Evolutionary conservation across 148 eudicot species (phyloP).

Genomic region (Suaeda aralocaspica): DNA sequence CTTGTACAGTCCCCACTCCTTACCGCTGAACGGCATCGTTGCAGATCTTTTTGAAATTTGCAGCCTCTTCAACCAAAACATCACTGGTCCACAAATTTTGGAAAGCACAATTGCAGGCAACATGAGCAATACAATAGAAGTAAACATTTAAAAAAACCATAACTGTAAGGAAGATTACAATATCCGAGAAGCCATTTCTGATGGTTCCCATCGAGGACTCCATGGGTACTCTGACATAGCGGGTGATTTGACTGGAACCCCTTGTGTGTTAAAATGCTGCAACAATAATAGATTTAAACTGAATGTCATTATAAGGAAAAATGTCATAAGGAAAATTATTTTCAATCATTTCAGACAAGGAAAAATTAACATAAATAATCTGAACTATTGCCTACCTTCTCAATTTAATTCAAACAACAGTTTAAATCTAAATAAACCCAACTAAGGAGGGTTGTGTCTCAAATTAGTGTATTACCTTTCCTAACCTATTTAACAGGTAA

Average conservation of each 20-base stretch:
- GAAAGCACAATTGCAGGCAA: not conserved
- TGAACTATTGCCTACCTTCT: too few relatives aligned
- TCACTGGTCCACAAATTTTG: slow-evolving; percentile 47
- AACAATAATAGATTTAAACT: not conserved
- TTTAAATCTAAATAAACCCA: too few relatives aligned
- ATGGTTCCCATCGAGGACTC: slow-evolving; percentile 93
- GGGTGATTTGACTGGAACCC: slow-evolving; percentile 58
- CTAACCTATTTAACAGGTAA: too few relatives aligned
- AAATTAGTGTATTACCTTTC: too few relatives aligned
- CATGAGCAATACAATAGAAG: slow-evolving; percentile 3
- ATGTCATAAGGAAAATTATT: too few relatives aligned
- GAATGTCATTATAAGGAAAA: not conserved
- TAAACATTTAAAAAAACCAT: not conserved
- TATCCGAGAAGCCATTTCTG: slow-evolving; percentile 78
- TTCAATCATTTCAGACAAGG: too few relatives aligned
- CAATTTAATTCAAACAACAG: too few relatives aligned
- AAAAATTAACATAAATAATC: too few relatives aligned
- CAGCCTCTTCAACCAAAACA: slow-evolving; percentile 64
- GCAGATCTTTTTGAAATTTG: slow-evolving; percentile 83
- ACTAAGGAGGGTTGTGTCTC: too few relatives aligned
- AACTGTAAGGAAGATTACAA: slow-evolving; percentile 41
- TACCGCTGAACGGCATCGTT: slow-evolving; percentile 55
- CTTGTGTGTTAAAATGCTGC: slow-evolving; percentile 63
- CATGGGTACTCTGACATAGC: slow-evolving; percentile 67
- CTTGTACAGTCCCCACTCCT: not conserved